phyloP scores from a whole-genome alignment of 371 early-diverging fungal species.

The Batrachochytrium dendrobatidis region DNA sequence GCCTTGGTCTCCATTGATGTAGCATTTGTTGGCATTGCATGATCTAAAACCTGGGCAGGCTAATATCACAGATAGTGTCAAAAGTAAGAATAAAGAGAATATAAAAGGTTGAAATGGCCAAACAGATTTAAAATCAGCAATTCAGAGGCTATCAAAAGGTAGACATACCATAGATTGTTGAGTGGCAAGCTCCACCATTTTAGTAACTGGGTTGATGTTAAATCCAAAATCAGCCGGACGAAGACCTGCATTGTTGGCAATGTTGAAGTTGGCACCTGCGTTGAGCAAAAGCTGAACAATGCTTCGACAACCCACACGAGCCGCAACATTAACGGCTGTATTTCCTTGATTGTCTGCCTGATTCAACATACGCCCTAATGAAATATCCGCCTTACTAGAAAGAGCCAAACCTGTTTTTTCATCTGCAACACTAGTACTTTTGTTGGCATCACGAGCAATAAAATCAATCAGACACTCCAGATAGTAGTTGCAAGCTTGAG shows the following conservation, averaged over 20 bases:
- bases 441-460: slow-evolving; percentile 34
- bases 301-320: slow-evolving; percentile 65
- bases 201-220: slow-evolving; percentile 11
- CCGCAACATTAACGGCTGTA: slow-evolving; percentile 84
- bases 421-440: neutral
- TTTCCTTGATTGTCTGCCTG: slow-evolving; percentile 81
- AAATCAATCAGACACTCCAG: slow-evolving; percentile 74
- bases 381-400: slow-evolving; percentile 40
- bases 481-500: slow-evolving; percentile 75
- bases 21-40: neutral
- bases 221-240: slow-evolving; percentile 40
- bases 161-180: neutral
- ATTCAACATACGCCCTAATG: slow-evolving; percentile 55
- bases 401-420: too few species aligned
- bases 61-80: neutral
- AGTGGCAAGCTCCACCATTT: too few species aligned
- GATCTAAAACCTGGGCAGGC: neutral
- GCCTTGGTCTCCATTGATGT: neutral
- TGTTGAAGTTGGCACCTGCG: slow-evolving; percentile 69
- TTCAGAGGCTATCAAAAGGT: neutral
- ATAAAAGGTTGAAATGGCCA: neutral
- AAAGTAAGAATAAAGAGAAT: neutral
- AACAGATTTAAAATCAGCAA: neutral
- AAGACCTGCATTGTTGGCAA: slow-evolving; percentile 67
- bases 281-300: slow-evolving; percentile 67